Conservation (phyloP, 176 grass and related monocot species). For the Hyparrhenia diplandra region DNA sequence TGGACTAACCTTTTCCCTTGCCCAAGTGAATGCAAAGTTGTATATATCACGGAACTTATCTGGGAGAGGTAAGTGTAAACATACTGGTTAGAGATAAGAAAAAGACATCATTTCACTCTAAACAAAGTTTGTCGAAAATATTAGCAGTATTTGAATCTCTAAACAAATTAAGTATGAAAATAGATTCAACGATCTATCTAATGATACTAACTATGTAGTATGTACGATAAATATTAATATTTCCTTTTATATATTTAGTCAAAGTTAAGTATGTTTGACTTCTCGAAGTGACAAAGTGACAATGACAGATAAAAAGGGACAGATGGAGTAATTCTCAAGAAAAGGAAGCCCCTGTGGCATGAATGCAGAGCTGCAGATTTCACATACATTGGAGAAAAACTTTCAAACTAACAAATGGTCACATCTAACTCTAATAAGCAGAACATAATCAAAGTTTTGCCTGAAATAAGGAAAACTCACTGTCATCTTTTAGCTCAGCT, state of each 20-base stretch:
- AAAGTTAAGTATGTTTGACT: too few relatives aligned
- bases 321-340: background rate
- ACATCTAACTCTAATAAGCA: background rate
- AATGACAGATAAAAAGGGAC: too few relatives aligned
- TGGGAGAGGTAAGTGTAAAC: constrained; percentile 42
- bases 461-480: constrained; percentile 40
- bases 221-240: too few relatives aligned
- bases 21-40: constrained; percentile 97
- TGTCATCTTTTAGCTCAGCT: constrained; percentile 89
- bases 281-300: too few relatives aligned
- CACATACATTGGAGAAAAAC: background rate
- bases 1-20: constrained; percentile 82
- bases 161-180: too few relatives aligned
- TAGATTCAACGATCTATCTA: too few relatives aligned
- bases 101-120: constrained; percentile 9
- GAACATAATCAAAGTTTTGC: background rate
- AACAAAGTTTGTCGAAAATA: too few relatives aligned
- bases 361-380: background rate
- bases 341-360: background rate
- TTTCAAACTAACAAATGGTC: background rate
- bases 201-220: too few relatives aligned
- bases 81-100: constrained; percentile 25
- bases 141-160: too few relatives aligned
- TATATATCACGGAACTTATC: constrained; percentile 99
- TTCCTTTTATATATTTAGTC: too few relatives aligned